Conservation (phyloP, 2,329 filamentous ascomycete species). For the Byssothecium circinans region DNA sequence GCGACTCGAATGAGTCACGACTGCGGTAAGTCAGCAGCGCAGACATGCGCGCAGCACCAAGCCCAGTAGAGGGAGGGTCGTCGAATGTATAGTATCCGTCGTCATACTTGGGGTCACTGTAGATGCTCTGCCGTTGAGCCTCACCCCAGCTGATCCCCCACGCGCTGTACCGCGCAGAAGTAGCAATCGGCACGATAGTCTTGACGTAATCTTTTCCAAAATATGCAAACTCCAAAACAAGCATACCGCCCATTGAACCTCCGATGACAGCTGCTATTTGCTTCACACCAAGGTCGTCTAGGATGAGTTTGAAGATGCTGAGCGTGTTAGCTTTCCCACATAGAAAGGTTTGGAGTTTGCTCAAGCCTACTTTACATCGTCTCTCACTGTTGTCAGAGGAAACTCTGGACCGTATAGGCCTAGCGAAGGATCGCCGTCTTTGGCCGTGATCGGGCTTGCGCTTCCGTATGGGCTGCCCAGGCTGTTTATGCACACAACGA, state of each 20-base stretch:
- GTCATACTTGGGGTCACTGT: slow-evolving; percentile 97
- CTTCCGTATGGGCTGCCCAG: slow-evolving; percentile 83
- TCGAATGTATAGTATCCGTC: slow-evolving; percentile 91
- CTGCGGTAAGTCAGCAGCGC: slow-evolving; percentile 94
- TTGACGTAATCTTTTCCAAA: slow-evolving; percentile 84
- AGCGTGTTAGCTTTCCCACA: slow-evolving; percentile 9
- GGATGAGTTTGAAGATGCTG: slow-evolving; percentile 75
- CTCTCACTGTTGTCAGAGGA: slow-evolving; percentile 88
- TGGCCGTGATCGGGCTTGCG: slow-evolving; percentile 85
- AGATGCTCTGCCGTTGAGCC: slow-evolving; percentile 89
- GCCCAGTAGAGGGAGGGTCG: slow-evolving; percentile 81
- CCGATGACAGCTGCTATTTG: slow-evolving; percentile 79
- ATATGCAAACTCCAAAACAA: slow-evolving; percentile 90
- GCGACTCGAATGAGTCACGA: slow-evolving; percentile 92
- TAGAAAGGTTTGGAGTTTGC: background rate
- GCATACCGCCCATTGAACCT: slow-evolving; percentile 86
- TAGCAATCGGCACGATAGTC: slow-evolving; percentile 80
- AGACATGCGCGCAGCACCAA: slow-evolving; percentile 95
- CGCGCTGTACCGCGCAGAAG: slow-evolving; percentile 80
- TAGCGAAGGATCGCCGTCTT: slow-evolving; percentile 73
- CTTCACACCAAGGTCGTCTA: slow-evolving; percentile 78
- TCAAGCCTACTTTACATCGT: slow-evolving; percentile 81
- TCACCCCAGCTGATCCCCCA: slow-evolving; percentile 93
- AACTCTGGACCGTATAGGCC: slow-evolving; percentile 93
- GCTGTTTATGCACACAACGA: slow-evolving; percentile 84